phyloP scores from a whole-genome alignment of 495 filamentous ascomycete species.

The Neurospora tetraspora region DNA sequence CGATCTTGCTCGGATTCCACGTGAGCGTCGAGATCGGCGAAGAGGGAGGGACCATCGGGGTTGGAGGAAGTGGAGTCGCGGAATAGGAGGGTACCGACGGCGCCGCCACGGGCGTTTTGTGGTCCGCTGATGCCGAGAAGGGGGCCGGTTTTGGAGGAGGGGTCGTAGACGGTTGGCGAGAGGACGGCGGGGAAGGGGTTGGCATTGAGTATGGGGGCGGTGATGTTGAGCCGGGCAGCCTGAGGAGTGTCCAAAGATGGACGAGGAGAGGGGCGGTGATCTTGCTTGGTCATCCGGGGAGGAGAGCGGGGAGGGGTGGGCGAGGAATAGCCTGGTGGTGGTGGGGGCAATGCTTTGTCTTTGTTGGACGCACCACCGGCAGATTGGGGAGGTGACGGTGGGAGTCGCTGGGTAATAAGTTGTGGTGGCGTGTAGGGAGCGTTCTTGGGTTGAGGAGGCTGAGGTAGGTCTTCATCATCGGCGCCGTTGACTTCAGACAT shows the following conservation, averaged over 20 bases:
- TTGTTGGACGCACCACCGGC: not conserved
- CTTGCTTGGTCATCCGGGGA: constrained; percentile 5
- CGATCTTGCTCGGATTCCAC: constrained; percentile 33
- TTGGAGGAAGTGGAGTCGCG: not conserved
- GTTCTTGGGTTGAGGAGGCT: constrained; percentile 22
- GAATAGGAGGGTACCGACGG: not conserved
- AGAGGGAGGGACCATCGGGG: constrained; percentile 32
- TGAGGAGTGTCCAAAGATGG: not conserved
- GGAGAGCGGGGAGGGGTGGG: not conserved
- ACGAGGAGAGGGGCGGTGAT: not conserved
- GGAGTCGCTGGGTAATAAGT: not conserved
- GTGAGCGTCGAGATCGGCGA: constrained; percentile 26
- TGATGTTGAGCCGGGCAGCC: constrained; percentile 22
- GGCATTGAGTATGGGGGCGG: constrained; percentile 36
- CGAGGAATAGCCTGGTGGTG: not conserved
- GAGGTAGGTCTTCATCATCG: constrained; percentile 29
- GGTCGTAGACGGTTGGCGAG: constrained; percentile 37
- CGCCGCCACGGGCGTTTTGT: not conserved
- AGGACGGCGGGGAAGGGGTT: constrained; percentile 33
- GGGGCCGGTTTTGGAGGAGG: constrained; percentile 25
- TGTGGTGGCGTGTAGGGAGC: not conserved
- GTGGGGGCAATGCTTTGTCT: not conserved
- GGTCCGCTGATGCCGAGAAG: not conserved
- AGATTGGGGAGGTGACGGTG: constrained; percentile 1
- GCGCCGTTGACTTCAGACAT: constrained; percentile 31